Percentiles rank a stretch among this genome's conserved stretches.
These are phyloP conservation scores for Huntiella bhutanensis DNA, from an alignment of 2,329 filamentous ascomycete species.

Conservation along the genomic window DNA sequence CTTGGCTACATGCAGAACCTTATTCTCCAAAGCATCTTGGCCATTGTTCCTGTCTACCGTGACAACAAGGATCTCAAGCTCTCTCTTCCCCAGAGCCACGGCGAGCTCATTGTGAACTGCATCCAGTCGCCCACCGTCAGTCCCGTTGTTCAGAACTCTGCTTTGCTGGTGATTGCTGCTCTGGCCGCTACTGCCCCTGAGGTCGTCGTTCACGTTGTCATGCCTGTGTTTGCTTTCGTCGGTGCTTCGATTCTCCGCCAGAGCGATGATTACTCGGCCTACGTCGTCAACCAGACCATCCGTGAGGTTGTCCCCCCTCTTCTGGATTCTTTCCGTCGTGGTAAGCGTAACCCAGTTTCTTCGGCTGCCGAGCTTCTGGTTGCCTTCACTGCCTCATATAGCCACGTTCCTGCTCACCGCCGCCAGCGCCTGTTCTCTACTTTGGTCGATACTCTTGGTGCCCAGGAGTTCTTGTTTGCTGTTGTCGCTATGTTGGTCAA, in stretches of 20 bases:
- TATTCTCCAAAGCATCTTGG: constrained; percentile 60
- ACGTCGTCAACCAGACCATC: constrained; percentile 90
- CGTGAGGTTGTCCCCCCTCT: constrained; percentile 84
- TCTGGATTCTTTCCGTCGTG: constrained; percentile 65
- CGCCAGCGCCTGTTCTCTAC: constrained; percentile 68
- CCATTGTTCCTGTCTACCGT: constrained; percentile 66
- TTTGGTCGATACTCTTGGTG: constrained; percentile 66
- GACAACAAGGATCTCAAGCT: constrained; percentile 33
- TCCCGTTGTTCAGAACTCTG: constrained; percentile 83
- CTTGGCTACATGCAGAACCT: constrained; percentile 80
- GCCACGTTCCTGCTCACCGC: constrained; percentile 81
- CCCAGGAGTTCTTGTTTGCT: constrained; percentile 73
- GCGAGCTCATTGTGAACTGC: constrained; percentile 83
- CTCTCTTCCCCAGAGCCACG: constrained; percentile 60
- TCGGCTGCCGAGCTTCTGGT: constrained; percentile 80
- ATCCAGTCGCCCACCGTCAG: constrained; percentile 69
- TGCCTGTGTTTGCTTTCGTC: constrained; percentile 99
- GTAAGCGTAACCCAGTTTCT: constrained; percentile 56
- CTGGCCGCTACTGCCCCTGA: constrained; percentile 78
- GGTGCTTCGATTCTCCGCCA: constrained; percentile 77
- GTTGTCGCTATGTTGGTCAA: constrained; percentile 81
- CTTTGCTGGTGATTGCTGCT: constrained; percentile 70
- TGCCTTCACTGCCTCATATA: constrained; percentile 90
- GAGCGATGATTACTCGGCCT: constrained; percentile 89
- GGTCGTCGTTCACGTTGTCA: constrained; percentile 84